Percentiles rank a stretch among this genome's conserved stretches.
Conservation (phyloP, 176 grass and related monocot genomes). For the Themeda triandra region DNA sequence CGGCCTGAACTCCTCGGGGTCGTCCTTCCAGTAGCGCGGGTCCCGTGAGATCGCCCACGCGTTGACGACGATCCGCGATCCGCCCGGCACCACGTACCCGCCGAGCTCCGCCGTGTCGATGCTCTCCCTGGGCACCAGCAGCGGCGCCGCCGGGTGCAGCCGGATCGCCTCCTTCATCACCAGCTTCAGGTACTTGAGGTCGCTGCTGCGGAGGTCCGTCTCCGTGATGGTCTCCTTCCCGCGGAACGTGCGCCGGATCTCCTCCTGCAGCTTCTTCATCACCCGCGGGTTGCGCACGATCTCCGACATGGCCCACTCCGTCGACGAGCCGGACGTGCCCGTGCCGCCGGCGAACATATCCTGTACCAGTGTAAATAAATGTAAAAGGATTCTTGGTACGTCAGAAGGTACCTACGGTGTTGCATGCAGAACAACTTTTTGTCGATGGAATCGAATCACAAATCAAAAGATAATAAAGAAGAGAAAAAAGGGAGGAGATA, state of each 20-base stretch:
- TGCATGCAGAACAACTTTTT: not conserved
- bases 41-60: conserved; percentile 22
- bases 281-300: not conserved
- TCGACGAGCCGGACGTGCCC: conserved; percentile 34
- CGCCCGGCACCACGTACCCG: not conserved
- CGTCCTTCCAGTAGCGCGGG: conserved; percentile 27
- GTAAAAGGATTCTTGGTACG: not conserved
- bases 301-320: conserved; percentile 26
- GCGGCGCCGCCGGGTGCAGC: conserved; percentile 44
- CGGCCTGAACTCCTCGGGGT: conserved; percentile 23
- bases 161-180: conserved; percentile 43
- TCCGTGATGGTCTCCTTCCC: conserved; percentile 1
- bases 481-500: too few species aligned
- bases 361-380: not conserved
- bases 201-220: conserved; percentile 11
- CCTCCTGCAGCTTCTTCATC: conserved; percentile 21
- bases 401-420: not conserved
- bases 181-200: conserved; percentile 24
- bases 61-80: conserved; percentile 8
- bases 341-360: conserved; percentile 30
- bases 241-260: conserved; percentile 19
- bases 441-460: not conserved
- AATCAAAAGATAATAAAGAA: too few species aligned
- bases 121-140: conserved; percentile 34
- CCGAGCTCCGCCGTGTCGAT: conserved; percentile 29